Evolutionary conservation across 257 asterid genomes (phyloP).

Genomic region (Lycium ferocissimum): DNA sequence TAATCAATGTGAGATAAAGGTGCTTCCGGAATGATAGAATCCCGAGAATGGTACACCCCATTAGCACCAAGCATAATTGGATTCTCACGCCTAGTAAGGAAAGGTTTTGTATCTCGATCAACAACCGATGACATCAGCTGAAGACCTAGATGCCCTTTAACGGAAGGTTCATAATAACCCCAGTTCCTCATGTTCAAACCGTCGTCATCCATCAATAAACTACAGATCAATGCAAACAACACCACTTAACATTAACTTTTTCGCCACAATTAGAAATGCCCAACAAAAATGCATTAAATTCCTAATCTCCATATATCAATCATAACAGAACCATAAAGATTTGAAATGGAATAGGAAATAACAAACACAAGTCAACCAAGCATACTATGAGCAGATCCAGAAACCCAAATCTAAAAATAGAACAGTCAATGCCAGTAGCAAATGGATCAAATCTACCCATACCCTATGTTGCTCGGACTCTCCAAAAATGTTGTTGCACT

Average conservation of each 20-base stretch:
- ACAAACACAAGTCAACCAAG: not conserved
- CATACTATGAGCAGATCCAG: slow-evolving; percentile 26
- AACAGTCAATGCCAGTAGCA: not conserved
- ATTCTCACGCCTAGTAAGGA: slow-evolving; percentile 61
- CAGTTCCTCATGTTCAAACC: slow-evolving; percentile 83
- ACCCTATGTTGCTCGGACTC: not conserved
- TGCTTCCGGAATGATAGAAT: slow-evolving; percentile 56
- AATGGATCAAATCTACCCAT: not conserved
- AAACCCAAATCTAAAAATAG: not conserved
- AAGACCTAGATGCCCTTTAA: slow-evolving; percentile 71
- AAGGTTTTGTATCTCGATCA: slow-evolving; percentile 84
- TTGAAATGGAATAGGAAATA: slow-evolving; percentile 14
- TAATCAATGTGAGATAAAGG: slow-evolving; percentile 79
- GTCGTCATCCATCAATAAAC: slow-evolving; percentile 76
- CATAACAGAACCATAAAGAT: slow-evolving; percentile 14
- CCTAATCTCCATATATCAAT: not conserved
- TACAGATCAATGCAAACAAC: slow-evolving; percentile 45
- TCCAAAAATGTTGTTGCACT: too few species aligned
- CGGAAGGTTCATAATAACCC: slow-evolving; percentile 89
- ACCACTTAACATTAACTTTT: slow-evolving; percentile 36
- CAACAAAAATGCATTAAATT: slow-evolving; percentile 30
- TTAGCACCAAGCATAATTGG: slow-evolving; percentile 65
- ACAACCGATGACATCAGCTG: slow-evolving; percentile 81
- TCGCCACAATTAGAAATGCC: slow-evolving; percentile 23
- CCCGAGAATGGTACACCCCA: slow-evolving; percentile 70